Percentiles rank a stretch among this genome's conserved stretches.
phyloP scores from a whole-genome alignment of 306 rosid genomes.

The Nissolia schottii region DNA sequence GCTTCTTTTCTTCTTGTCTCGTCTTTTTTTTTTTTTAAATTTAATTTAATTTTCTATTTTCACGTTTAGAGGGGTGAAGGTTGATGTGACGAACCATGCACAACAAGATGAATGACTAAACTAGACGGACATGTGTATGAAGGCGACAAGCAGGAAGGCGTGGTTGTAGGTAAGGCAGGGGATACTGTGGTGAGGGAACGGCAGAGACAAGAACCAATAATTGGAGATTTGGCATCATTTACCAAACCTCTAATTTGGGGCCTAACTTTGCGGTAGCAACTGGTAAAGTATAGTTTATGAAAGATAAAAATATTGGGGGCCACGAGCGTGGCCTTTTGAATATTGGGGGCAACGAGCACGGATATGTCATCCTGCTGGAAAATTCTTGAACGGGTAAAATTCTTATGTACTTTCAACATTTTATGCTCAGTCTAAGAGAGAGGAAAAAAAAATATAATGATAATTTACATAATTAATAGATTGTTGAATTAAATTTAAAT shows the following conservation, averaged over 20 bases:
- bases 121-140: conserved; percentile 23
- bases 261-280: conserved; percentile 36
- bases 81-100: conserved; percentile 37
- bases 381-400: background rate
- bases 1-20: background rate
- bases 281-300: background rate
- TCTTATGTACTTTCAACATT: background rate
- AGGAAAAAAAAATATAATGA: too few relatives aligned
- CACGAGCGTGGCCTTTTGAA: background rate
- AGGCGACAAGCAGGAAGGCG: conserved; percentile 23
- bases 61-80: background rate
- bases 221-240: conserved; percentile 37
- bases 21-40: background rate
- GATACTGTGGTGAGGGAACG: conserved; percentile 8
- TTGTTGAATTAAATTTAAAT: background rate
- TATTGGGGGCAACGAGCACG: background rate
- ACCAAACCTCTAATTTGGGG: conserved; percentile 25
- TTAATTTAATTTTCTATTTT: background rate
- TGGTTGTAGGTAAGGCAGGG: background rate
- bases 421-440: background rate
- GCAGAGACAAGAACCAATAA: conserved; percentile 31
- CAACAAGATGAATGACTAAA: conserved; percentile 30
- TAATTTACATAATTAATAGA: background rate
- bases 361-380: background rate
- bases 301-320: background rate